Percentiles rank a stretch among this genome's conserved stretches.
Conservation (phyloP, 768 basidiomycete species). For the Multifurca ochricompacta region DNA sequence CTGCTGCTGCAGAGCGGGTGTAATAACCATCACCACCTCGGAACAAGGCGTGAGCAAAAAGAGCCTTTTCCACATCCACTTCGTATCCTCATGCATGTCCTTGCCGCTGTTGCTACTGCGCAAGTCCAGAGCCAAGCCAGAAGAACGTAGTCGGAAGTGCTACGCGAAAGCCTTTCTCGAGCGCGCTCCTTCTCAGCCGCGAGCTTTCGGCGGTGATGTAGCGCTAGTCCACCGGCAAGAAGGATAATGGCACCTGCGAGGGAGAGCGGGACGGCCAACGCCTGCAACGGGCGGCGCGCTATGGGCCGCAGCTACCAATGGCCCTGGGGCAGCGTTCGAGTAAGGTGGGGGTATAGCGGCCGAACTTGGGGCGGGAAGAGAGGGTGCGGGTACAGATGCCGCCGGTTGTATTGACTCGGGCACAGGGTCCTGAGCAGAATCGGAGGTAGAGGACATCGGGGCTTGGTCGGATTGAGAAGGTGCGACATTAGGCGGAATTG, state of each 20-base stretch:
- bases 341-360: neutral
- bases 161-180: constrained; percentile 4
- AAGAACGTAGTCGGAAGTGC: neutral
- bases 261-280: constrained; percentile 30
- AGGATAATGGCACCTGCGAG: constrained; percentile 28
- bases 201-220: constrained; percentile 27
- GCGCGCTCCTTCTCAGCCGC: constrained; percentile 20
- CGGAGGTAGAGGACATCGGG: constrained; percentile 1
- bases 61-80: constrained; percentile 17
- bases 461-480: constrained; percentile 4
- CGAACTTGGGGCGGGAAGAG: constrained; percentile 1
- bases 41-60: constrained; percentile 5
- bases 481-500: neutral
- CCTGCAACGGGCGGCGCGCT: constrained; percentile 26
- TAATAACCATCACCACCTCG: neutral
- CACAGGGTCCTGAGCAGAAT: neutral
- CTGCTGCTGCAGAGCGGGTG: neutral
- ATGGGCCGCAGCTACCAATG: constrained; percentile 22
- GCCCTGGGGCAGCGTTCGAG: constrained; percentile 5
- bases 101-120: neutral
- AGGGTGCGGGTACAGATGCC: neutral
- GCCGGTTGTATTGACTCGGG: neutral
- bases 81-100: neutral
- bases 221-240: constrained; percentile 22
- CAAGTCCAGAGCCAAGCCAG: neutral